Conservation (phyloP, 768 basidiomycete genomes). For the Boletus coccyginus region DNA sequence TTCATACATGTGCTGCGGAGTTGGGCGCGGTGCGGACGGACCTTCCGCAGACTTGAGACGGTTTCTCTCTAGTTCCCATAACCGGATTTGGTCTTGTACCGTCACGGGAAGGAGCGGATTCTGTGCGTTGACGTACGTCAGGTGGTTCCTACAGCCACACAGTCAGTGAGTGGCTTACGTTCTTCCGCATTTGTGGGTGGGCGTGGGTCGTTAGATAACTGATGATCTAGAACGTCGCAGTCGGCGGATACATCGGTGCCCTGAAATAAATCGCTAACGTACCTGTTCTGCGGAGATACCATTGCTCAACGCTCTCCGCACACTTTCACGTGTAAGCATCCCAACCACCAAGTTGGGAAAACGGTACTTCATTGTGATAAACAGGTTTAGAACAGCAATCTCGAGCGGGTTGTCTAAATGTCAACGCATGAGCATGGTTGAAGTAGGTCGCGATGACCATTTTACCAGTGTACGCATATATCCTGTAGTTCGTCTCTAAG, state of each 20-base stretch:
- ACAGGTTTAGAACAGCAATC: constrained; percentile 93
- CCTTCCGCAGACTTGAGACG: constrained; percentile 87
- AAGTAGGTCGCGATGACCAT: constrained; percentile 11
- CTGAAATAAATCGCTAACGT: constrained; percentile 25
- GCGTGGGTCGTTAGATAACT: constrained; percentile 93
- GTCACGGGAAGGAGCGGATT: constrained; percentile 94
- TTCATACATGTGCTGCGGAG: constrained; percentile 3
- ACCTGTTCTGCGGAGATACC: constrained; percentile 98
- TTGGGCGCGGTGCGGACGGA: constrained; percentile 31
- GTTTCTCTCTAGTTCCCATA: constrained; percentile 97
- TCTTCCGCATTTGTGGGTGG: constrained; percentile 97
- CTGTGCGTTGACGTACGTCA: constrained; percentile 38
- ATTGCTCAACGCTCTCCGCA: constrained; percentile 89
- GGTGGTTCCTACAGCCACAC: background rate
- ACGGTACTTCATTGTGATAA: constrained; percentile 87
- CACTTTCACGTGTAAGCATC: constrained; percentile 90
- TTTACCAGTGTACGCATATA: constrained; percentile 95
- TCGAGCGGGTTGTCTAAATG: constrained; percentile 86
- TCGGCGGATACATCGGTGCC: constrained; percentile 10
- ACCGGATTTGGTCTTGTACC: constrained; percentile 94
- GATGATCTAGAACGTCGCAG: constrained; percentile 67
- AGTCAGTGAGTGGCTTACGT: constrained; percentile 46
- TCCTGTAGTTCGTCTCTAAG: constrained; percentile 95
- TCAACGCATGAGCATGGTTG: constrained; percentile 17
- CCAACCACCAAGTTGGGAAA: constrained; percentile 98